Conservation (phyloP, 1,284 basidiomycete genomes). For the Cryptococcus wingfieldii region DNA sequence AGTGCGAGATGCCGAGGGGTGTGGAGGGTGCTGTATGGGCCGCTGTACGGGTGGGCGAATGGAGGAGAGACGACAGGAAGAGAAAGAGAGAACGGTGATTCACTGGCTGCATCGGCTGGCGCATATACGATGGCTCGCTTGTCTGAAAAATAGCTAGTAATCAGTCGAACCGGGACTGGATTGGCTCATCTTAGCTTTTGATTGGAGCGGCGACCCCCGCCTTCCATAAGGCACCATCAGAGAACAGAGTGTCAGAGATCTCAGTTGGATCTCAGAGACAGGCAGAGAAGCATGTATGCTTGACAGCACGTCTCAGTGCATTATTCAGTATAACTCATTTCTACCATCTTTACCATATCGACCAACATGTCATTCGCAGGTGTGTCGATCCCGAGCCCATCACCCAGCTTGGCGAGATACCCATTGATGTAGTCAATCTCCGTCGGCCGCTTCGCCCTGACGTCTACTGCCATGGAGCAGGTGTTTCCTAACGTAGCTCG, state of each 20-base stretch:
- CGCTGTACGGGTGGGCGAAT: too few relatives aligned
- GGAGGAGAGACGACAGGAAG: too few relatives aligned
- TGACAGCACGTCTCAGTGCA: too few relatives aligned
- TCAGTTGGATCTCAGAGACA: too few relatives aligned
- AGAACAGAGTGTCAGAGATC: too few relatives aligned
- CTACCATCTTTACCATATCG: conserved; percentile 59
- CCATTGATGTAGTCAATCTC: conserved; percentile 86
- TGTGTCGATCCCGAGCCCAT: conserved; percentile 59
- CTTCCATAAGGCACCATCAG: too few relatives aligned
- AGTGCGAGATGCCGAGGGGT: not conserved
- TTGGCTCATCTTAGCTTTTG: not conserved
- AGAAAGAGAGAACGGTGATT: too few relatives aligned
- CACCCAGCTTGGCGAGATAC: conserved; percentile 67
- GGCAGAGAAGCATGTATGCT: too few relatives aligned
- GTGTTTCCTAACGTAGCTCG: conserved; percentile 60
- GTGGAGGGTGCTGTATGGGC: too few relatives aligned
- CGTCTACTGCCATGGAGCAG: conserved; percentile 73
- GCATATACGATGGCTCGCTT: too few relatives aligned
- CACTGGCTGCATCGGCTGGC: too few relatives aligned
- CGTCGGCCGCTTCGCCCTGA: conserved; percentile 58
- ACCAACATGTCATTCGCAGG: conserved; percentile 61
- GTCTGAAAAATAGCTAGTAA: not conserved
- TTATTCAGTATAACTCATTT: not conserved
- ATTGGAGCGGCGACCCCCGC: too few relatives aligned
- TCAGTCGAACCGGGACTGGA: not conserved